Evolutionary conservation across 1,284 basidiomycete genomes (phyloP).

Genomic region (Ganoderma sinense): DNA sequence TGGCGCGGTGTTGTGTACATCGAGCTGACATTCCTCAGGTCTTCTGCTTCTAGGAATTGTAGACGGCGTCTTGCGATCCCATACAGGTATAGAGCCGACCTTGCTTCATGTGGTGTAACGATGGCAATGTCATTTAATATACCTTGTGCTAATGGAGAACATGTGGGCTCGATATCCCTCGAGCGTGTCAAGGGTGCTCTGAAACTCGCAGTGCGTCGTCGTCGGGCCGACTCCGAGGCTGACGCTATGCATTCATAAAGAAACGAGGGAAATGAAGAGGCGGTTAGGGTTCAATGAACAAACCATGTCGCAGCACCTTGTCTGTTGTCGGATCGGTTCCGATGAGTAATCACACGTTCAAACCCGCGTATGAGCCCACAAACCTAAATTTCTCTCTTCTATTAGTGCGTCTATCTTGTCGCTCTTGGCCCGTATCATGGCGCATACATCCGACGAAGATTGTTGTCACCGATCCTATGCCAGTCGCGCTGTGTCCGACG

Average conservation of each 20-base stretch:
- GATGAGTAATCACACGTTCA: not conserved
- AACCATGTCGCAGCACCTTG: not conserved
- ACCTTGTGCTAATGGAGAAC: constrained; percentile 4
- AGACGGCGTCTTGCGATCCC: not conserved
- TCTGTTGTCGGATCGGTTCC: not conserved
- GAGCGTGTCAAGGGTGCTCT: not conserved
- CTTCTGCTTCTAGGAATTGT: constrained; percentile 47
- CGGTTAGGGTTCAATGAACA: not conserved
- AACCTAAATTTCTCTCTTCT: not conserved
- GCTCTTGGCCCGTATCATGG: not conserved
- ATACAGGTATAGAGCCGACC: constrained; percentile 11
- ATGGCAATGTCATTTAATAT: constrained; percentile 16
- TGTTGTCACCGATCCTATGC: not conserved
- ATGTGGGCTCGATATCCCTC: not conserved
- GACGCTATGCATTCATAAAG: not conserved
- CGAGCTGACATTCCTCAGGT: constrained; percentile 45
- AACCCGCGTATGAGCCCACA: not conserved
- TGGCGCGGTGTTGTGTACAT: too few relatives aligned
- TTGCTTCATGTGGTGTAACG: constrained; percentile 21
- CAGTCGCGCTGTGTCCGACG: constrained; percentile 42
- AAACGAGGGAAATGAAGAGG: not conserved
- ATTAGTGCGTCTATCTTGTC: not conserved
- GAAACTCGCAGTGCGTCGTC: not conserved
- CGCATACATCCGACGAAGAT: not conserved
- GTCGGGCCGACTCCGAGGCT: constrained; percentile 1